A percentile compares a stretch with the other conserved stretches of the same genome.
phyloP scores from a whole-genome alignment of 108 stramenopile genomes.

The Fragilaria radians region DNA sequence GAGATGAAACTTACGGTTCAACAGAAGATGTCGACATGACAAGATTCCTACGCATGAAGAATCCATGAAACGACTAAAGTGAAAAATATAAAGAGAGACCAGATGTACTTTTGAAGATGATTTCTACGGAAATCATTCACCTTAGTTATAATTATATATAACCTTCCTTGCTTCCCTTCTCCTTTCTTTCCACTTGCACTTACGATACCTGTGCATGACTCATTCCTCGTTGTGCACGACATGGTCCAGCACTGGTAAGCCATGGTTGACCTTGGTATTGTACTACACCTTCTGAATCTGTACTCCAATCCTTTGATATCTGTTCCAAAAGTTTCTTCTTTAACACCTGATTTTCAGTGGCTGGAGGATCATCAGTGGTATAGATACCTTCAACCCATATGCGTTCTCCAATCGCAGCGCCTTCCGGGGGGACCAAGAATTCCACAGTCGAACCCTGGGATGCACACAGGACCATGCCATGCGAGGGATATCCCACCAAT shows the following conservation, averaged over 20 bases:
- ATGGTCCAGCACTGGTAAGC: constrained; percentile 26
- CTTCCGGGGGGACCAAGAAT: constrained; percentile 77
- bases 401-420: constrained; percentile 70
- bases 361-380: constrained; percentile 1
- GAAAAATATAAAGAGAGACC: too few relatives aligned
- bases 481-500: constrained; percentile 70
- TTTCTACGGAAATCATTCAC: too few relatives aligned
- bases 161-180: too few relatives aligned
- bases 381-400: constrained; percentile 65
- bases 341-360: constrained; percentile 71
- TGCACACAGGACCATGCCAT: constrained; percentile 95
- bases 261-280: constrained; percentile 49
- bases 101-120: too few relatives aligned
- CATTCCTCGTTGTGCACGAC: constrained; percentile 21
- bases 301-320: constrained; percentile 56
- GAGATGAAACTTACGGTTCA: too few relatives aligned
- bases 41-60: too few relatives aligned
- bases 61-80: too few relatives aligned
- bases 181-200: too few relatives aligned
- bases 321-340: constrained; percentile 91
- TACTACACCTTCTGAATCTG: constrained; percentile 43
- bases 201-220: constrained; percentile 20
- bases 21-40: too few relatives aligned
- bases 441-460: constrained; percentile 58
- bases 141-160: too few relatives aligned